These are phyloP conservation scores for Yarrowia galli DNA, from an alignment of 1,139 yeast genomes.

Conservation along the genomic window DNA sequence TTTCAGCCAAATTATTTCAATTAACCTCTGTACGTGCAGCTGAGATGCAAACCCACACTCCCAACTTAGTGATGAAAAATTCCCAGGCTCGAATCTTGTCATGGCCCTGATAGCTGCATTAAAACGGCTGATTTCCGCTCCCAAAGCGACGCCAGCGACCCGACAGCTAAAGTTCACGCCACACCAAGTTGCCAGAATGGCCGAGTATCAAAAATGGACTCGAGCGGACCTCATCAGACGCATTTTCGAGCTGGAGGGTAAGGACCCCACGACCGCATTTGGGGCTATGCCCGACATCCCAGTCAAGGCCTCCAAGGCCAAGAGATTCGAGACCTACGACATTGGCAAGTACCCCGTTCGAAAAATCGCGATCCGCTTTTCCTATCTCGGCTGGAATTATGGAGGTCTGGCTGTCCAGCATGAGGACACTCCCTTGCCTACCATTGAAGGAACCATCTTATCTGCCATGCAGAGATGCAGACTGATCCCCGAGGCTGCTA, in stretches of 20 bases:
- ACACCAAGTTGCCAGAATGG: constrained; percentile 40
- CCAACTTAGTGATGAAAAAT: constrained; percentile 30
- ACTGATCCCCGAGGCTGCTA: constrained; percentile 58
- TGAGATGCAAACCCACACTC: constrained; percentile 7
- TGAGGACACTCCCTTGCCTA: constrained; percentile 74
- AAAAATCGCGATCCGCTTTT: constrained; percentile 78
- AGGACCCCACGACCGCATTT: constrained; percentile 1
- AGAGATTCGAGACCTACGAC: constrained; percentile 61
- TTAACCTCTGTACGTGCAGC: constrained; percentile 1
- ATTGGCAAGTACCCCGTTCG: constrained; percentile 72
- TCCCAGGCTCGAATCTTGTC: constrained; percentile 12
- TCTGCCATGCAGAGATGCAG: constrained; percentile 73
- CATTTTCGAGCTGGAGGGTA: constrained; percentile 58
- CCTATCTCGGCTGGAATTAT: constrained; percentile 73
- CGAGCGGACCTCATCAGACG: constrained; percentile 60
- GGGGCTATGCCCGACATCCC: constrained; percentile 27
- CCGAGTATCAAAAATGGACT: constrained; percentile 59
- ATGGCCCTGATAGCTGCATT: constrained; percentile 36
- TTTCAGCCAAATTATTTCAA: constrained; percentile 7
- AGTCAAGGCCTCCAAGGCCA: constrained; percentile 42
- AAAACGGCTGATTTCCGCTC: constrained; percentile 34
- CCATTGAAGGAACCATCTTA: constrained; percentile 81
- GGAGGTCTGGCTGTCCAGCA: constrained; percentile 85
- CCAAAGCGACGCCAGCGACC: constrained; percentile 25
- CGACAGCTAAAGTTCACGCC: constrained; percentile 35